Evolutionary conservation across 106 monocot species (phyloP).

Genomic region (Phalaenopsis aphrodite): DNA sequence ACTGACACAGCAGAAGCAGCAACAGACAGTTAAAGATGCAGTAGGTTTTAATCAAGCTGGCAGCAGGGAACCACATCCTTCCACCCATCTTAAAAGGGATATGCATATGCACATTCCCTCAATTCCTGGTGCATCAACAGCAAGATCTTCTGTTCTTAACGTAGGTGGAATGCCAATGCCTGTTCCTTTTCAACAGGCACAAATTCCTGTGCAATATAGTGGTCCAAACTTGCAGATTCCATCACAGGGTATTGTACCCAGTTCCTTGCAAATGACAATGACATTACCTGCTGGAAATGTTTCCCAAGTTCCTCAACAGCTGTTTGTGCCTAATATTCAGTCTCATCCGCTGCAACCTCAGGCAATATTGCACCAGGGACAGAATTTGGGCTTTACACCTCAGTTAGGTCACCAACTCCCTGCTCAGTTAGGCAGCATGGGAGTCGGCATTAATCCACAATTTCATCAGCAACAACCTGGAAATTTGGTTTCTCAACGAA

Average conservation of each 20-base stretch:
- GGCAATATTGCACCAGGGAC: conserved; percentile 65
- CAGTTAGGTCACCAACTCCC: conserved; percentile 47
- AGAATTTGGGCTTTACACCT: conserved; percentile 46
- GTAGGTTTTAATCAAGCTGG: conserved; percentile 19
- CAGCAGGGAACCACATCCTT: conserved; percentile 19
- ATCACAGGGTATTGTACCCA: conserved; percentile 8
- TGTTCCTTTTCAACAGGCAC: conserved; percentile 48
- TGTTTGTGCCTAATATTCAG: conserved; percentile 56
- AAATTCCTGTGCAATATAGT: conserved; percentile 56
- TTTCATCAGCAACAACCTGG: conserved; percentile 36
- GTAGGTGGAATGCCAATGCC: conserved; percentile 37
- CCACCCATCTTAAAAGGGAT: conserved; percentile 37
- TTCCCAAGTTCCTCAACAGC: conserved; percentile 47
- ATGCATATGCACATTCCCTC: conserved; percentile 16
- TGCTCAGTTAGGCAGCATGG: conserved; percentile 38
- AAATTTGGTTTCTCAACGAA: conserved; percentile 16
- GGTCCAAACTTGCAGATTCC: conserved; percentile 24
- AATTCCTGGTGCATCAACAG: conserved; percentile 8
- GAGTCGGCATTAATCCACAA: conserved; percentile 35
- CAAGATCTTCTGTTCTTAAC: conserved; percentile 29
- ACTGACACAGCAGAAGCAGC: conserved; percentile 13
- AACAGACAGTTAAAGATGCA: conserved; percentile 25
- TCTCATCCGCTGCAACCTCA: conserved; percentile 50
- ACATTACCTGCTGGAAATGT: conserved; percentile 35
- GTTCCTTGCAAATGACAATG: conserved; percentile 43